These are phyloP conservation scores for Miamiensis avidus DNA, from an alignment of 169 alveolate species.

Conservation along the genomic window DNA sequence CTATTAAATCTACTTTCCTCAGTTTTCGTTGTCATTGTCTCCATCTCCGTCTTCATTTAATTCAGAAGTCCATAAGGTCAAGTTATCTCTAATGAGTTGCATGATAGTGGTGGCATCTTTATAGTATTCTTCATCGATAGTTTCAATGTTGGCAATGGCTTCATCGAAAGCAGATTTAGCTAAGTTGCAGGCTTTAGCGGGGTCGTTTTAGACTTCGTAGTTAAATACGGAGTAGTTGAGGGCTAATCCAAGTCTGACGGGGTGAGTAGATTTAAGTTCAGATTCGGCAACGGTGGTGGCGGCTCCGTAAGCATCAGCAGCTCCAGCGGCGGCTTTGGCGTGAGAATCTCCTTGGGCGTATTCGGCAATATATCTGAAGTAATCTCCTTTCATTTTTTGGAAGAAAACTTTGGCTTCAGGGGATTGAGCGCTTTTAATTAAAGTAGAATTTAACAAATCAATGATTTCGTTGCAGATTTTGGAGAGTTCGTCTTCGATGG, in stretches of 20 bases:
- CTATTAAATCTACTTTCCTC: conserved; percentile 20
- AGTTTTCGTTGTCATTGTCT: too few species aligned
- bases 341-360: conserved; percentile 61
- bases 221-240: conserved; percentile 86
- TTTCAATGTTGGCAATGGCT: conserved; percentile 70
- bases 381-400: conserved; percentile 84
- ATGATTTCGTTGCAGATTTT: conserved; percentile 68
- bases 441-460: conserved; percentile 58
- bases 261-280: conserved; percentile 73
- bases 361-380: conserved; percentile 81
- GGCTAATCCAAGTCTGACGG: conserved; percentile 81
- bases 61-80: too few species aligned
- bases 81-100: too few species aligned
- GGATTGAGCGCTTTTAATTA: conserved; percentile 54
- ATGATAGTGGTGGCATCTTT: conserved; percentile 27
- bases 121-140: conserved; percentile 63
- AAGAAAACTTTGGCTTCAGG: conserved; percentile 74
- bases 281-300: conserved; percentile 69
- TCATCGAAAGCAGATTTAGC: conserved; percentile 78
- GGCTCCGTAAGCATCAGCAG: conserved; percentile 72
- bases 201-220: conserved; percentile 82
- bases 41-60: conserved; percentile 89
- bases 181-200: conserved; percentile 73
- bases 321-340: conserved; percentile 67
- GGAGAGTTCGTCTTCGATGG: conserved; percentile 75